Evolutionary conservation across 2,329 filamentous ascomycete species (phyloP).

Genomic region (Hirsutella minnesotensis): DNA sequence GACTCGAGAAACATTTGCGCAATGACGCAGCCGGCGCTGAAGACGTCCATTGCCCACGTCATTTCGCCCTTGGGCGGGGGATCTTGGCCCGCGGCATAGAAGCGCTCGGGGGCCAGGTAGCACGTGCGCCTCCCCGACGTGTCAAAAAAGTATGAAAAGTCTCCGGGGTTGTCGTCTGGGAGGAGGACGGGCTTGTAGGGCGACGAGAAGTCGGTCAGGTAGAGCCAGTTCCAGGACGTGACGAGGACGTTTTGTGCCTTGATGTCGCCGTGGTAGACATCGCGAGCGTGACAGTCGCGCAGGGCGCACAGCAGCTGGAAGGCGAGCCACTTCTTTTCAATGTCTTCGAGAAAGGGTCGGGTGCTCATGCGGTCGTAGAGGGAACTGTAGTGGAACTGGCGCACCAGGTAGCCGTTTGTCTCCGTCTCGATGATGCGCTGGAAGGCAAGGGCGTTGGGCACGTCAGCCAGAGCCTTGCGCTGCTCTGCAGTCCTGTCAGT

Average conservation of each 20-base stretch:
- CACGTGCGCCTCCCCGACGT: conserved; percentile 84
- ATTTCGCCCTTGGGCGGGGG: conserved; percentile 47
- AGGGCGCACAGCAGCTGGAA: conserved; percentile 90
- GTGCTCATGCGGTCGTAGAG: conserved; percentile 96
- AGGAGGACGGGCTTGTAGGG: conserved; percentile 89
- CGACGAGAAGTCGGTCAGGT: conserved; percentile 92
- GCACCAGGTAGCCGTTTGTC: conserved; percentile 82
- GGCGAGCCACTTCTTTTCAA: conserved; percentile 97
- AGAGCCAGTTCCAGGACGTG: conserved; percentile 99
- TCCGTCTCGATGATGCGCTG: conserved; percentile 86
- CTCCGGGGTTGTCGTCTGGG: conserved; percentile 90
- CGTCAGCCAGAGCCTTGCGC: conserved; percentile 62
- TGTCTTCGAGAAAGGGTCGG: conserved; percentile 88
- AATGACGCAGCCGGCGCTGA: conserved; percentile 93
- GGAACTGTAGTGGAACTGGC: conserved; percentile 92
- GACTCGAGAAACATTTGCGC: conserved; percentile 91
- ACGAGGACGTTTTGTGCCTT: conserved; percentile 96
- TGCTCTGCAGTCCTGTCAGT: conserved; percentile 45
- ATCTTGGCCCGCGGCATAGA: conserved; percentile 59
- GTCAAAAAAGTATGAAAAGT: conserved; percentile 97
- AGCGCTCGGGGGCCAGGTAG: conserved; percentile 89
- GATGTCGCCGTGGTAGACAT: conserved; percentile 94
- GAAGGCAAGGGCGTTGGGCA: conserved; percentile 86
- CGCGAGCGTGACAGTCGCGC: conserved; percentile 78
- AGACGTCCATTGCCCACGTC: conserved; percentile 96